phyloP scores from a whole-genome alignment of 1,139 yeast species.

The Sugiyamaella castrensis region DNA sequence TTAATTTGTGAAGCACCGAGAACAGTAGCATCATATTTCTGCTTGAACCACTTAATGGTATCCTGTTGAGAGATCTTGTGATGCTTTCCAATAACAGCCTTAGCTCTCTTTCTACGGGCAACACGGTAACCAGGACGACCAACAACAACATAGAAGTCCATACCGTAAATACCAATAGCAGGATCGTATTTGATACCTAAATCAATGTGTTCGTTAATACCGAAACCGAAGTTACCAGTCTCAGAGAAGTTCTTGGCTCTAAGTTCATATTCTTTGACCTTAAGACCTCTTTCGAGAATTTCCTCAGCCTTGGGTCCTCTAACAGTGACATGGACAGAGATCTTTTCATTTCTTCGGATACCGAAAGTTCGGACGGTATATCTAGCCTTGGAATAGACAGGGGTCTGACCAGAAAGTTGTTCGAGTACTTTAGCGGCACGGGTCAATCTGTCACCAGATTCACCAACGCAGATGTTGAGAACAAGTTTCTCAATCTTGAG shows the following conservation, averaged over 20 bases:
- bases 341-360: constrained; percentile 99
- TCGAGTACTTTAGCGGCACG: constrained; percentile 99
- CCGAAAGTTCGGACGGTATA: constrained; percentile 99
- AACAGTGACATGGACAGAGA: constrained; percentile 98
- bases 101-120: constrained; percentile 98
- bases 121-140: constrained; percentile 99
- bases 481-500: constrained; percentile 99
- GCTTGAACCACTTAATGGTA: constrained; percentile 98
- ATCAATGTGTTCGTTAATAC: constrained; percentile 99
- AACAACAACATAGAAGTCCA: constrained; percentile 99
- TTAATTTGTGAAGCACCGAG: constrained; percentile 23
- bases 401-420: constrained; percentile 99
- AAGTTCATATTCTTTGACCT: constrained; percentile 99
- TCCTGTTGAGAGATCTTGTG: constrained; percentile 94
- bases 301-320: constrained; percentile 99
- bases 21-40: constrained; percentile 98
- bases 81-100: constrained; percentile 82
- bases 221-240: constrained; percentile 99
- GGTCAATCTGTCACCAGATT: constrained; percentile 99
- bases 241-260: constrained; percentile 90
- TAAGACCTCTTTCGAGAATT: constrained; percentile 99
- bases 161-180: constrained; percentile 99
- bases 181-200: constrained; percentile 99
- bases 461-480: constrained; percentile 99
- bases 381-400: constrained; percentile 99